Evolutionary conservation across 1,284 basidiomycete species (phyloP), one percentile per base, ranked within the genome.

Genomic region (Ustilago tritici): DNA sequence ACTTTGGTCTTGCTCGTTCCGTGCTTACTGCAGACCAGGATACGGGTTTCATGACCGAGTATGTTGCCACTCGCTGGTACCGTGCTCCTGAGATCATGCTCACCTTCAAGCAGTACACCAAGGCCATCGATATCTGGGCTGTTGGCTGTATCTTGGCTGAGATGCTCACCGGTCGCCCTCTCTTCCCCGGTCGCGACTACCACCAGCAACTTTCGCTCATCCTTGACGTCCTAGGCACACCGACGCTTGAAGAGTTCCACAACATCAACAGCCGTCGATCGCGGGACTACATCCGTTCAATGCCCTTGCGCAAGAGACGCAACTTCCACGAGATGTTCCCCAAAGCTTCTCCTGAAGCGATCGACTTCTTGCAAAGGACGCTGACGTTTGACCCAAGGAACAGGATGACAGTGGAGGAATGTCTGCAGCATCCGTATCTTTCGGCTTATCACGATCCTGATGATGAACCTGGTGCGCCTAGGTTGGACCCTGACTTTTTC

Each of bases 71-170:
- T 6, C 70, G 84, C 32, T 86, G 84, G 84, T 86, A 86, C 68
- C 73, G 84, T 3, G 84, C 84, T 6, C 84, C 84, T 6, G 84
- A 86, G 63, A 85, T 86, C 63, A 86, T 86, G 84, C 75, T 86
- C 8, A 84, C 84, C 46, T 86, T 86, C 76, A 84, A 84, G 68
- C 82, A 86, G 66, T 86, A 86, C 60, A 86, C 85, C 58, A 86
- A 85, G 60, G 84, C 85, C 2, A 86, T 86, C 54, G 85, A 86
- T 47, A 67, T 94, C 80, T 97, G 95, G 95, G 92, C 91, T 70
- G 93, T 96, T 3, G 95, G 95, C 2, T 96, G 95, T 86, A 94
- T 97, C 8, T 88, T 96, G 15, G 95, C 95, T 0, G 95, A 97
- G 87, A 96, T 97, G 94, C 79, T 97, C 19, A 93, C 91, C 70